phyloP scores from a whole-genome alignment of 1,139 yeast genomes.

The Candida glucosophila region DNA sequence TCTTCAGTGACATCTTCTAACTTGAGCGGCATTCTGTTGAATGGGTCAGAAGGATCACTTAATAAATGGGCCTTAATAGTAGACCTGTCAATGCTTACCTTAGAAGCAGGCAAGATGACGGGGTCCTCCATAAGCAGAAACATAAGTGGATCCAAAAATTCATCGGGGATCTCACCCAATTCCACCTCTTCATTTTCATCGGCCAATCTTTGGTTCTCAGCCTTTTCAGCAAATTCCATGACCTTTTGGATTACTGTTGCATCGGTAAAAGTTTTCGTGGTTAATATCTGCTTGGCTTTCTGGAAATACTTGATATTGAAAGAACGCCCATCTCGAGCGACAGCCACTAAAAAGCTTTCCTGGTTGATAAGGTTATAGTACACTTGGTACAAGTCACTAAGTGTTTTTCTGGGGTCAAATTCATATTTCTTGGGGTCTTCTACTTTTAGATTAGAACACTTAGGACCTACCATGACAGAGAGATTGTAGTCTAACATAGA shows the following conservation, averaged over 20 bases:
- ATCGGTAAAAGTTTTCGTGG: conserved; percentile 44
- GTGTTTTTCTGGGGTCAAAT: conserved; percentile 70
- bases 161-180: conserved; percentile 93
- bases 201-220: conserved; percentile 49
- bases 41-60: conserved; percentile 95
- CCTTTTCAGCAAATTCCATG: conserved; percentile 48
- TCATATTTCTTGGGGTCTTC: conserved; percentile 74
- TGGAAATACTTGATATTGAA: conserved; percentile 57
- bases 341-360: conserved; percentile 63
- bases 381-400: conserved; percentile 64
- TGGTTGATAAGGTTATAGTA: conserved; percentile 64
- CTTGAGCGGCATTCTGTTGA: conserved; percentile 84
- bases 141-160: conserved; percentile 94
- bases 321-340: conserved; percentile 86
- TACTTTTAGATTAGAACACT: conserved; percentile 82
- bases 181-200: conserved; percentile 82
- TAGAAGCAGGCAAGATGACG: conserved; percentile 80
- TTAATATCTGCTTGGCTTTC: conserved; percentile 62
- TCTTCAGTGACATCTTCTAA: conserved; percentile 83
- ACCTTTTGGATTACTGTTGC: conserved; percentile 47
- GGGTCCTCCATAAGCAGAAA: conserved; percentile 94
- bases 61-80: conserved; percentile 90
- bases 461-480: conserved; percentile 88
- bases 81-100: conserved; percentile 75
- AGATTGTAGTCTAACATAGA: conserved; percentile 92